Percentiles rank a stretch among this genome's conserved stretches.
These are phyloP conservation scores for Agapanthus africanus DNA, from an alignment of 106 monocot genomes.

Conservation along the genomic window DNA sequence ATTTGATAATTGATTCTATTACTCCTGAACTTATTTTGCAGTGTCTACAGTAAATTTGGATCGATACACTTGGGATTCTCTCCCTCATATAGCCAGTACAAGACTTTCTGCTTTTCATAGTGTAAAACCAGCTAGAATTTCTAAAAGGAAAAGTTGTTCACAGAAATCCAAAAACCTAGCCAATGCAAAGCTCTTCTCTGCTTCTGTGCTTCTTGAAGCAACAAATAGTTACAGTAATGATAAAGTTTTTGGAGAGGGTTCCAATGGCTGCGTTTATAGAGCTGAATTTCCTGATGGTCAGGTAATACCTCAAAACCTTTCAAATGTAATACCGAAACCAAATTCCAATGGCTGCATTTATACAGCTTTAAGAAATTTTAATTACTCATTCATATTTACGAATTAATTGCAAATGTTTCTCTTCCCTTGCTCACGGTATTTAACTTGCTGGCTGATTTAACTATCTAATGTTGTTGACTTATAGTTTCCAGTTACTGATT, in stretches of 20 bases:
- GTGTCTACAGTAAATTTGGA: slow-evolving; percentile 17
- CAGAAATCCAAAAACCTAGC: slow-evolving; percentile 13
- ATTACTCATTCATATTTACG: neutral
- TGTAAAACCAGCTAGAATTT: slow-evolving; percentile 24
- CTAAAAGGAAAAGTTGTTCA: slow-evolving; percentile 32
- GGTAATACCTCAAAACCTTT: slow-evolving; percentile 17
- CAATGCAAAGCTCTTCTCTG: slow-evolving; percentile 33
- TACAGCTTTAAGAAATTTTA: neutral
- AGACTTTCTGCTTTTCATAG: slow-evolving; percentile 14
- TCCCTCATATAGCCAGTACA: neutral
- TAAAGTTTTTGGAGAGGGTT: slow-evolving; percentile 45
- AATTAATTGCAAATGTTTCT: neutral
- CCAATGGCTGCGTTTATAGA: slow-evolving; percentile 37
- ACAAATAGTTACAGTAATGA: slow-evolving; percentile 43
- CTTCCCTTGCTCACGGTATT: neutral
- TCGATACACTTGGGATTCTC: slow-evolving; percentile 6
- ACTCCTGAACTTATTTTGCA: slow-evolving; percentile 21
- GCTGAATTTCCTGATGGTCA: slow-evolving; percentile 57
- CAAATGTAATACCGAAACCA: neutral
- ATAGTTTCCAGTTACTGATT: neutral
- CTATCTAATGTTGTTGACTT: neutral
- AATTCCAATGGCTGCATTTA: neutral
- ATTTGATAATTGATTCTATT: no score
- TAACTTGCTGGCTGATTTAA: neutral
- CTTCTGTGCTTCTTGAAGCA: slow-evolving; percentile 43